Evolutionary conservation across 805 yeast species (phyloP).

Genomic region (Candida sphagnicola): DNA sequence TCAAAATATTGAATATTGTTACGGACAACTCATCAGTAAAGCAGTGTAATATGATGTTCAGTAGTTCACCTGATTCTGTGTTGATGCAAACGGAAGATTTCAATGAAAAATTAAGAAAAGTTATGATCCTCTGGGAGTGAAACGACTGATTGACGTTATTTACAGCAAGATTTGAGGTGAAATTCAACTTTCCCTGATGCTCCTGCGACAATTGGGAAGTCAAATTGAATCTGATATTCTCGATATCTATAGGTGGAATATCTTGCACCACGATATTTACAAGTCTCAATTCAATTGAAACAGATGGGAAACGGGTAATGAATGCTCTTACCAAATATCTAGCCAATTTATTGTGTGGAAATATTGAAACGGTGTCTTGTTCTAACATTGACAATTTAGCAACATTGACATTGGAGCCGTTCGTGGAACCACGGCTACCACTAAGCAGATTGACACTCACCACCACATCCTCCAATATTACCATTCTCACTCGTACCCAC

Average conservation of each 20-base stretch:
- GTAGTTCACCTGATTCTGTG: slow-evolving; percentile 7
- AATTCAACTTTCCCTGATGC: neutral
- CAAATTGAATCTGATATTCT: neutral
- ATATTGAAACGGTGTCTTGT: too few species aligned
- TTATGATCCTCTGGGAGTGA: too few species aligned
- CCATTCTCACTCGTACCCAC: slow-evolving; percentile 35
- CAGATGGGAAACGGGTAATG: neutral
- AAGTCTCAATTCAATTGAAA: neutral
- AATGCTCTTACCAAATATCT: neutral
- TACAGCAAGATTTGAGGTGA: neutral
- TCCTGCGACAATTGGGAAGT: neutral
- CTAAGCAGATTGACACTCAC: slow-evolving; percentile 8
- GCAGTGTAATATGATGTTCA: neutral
- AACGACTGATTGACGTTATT: neutral
- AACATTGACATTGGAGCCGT: too few species aligned
- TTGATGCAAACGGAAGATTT: slow-evolving; percentile 6
- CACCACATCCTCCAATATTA: slow-evolving; percentile 20
- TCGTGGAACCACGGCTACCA: slow-evolving; percentile 17
- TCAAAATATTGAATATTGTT: neutral
- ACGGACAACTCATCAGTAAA: slow-evolving; percentile 1
- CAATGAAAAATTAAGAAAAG: neutral
- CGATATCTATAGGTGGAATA: neutral
- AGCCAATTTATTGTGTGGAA: slow-evolving; percentile 17
- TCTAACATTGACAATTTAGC: too few species aligned
- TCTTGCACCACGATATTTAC: neutral